These are phyloP conservation scores for Acanthamoeba triangularis DNA, from an alignment of 208 protist species.

Conservation along the genomic window DNA sequence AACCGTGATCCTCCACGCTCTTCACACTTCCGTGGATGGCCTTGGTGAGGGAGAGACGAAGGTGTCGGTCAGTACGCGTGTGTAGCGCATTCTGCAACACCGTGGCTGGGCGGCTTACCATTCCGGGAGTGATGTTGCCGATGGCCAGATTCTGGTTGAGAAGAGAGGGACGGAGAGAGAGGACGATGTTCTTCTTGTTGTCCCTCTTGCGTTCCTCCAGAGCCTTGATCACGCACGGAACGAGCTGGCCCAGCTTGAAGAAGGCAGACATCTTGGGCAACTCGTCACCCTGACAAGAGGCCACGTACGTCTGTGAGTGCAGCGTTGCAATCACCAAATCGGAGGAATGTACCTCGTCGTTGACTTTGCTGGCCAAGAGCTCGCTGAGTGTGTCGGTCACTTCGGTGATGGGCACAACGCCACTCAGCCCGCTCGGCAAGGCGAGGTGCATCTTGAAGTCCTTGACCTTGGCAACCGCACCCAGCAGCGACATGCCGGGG, in stretches of 20 bases:
- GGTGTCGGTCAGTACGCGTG: neutral
- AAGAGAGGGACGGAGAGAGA: constrained; percentile 63
- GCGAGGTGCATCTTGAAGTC: constrained; percentile 60
- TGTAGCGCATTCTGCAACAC: neutral
- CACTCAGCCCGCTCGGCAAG: constrained; percentile 27
- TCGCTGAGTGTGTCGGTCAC: constrained; percentile 61
- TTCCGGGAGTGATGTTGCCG: constrained; percentile 27
- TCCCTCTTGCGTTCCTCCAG: neutral
- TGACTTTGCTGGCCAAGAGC: constrained; percentile 33
- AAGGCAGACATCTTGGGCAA: constrained; percentile 67
- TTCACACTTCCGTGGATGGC: constrained; percentile 62
- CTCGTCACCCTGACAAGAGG: neutral
- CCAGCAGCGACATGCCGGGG: constrained; percentile 70
- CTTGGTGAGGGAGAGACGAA: neutral
- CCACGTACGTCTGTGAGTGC: neutral
- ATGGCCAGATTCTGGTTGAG: constrained; percentile 53
- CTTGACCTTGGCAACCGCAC: constrained; percentile 49
- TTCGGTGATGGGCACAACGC: constrained; percentile 64
- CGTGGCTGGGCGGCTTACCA: neutral
- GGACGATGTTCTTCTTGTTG: constrained; percentile 14
- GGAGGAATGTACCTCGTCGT: neutral
- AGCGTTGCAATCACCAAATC: neutral
- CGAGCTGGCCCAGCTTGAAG: constrained; percentile 55
- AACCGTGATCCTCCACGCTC: constrained; percentile 76
- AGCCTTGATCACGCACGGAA: constrained; percentile 57